A percentile compares a stretch with the other conserved stretches of the same genome.
Conservation (phyloP, 805 yeast species). For the Ogataea paraovalis region DNA sequence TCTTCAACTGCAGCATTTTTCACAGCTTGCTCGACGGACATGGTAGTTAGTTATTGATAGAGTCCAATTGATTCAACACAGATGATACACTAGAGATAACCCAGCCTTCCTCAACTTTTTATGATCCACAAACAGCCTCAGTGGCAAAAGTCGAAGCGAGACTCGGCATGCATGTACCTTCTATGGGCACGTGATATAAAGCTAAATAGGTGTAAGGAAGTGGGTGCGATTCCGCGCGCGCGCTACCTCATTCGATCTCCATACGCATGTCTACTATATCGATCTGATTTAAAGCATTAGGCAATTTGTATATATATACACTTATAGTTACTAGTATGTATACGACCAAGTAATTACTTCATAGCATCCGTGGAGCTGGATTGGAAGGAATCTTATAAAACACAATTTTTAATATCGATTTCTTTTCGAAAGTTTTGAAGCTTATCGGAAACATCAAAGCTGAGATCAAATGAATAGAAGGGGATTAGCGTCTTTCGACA, state of each 20-base stretch:
- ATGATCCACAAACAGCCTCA: not conserved
- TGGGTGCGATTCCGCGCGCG: not conserved
- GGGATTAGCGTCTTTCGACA: conserved; percentile 31
- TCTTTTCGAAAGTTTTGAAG: too few species aligned
- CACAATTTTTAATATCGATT: too few species aligned
- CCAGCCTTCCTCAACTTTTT: not conserved
- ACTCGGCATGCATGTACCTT: not conserved
- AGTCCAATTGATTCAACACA: not conserved
- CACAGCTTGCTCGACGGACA: not conserved
- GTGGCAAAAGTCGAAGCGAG: not conserved
- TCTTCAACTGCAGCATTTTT: not conserved
- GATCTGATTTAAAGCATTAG: not conserved
- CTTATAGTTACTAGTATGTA: too few species aligned
- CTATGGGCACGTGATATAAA: too few species aligned
- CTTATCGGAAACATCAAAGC: too few species aligned
- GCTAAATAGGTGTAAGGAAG: too few species aligned
- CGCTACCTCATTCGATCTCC: too few species aligned
- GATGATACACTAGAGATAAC: not conserved
- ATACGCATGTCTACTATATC: too few species aligned
- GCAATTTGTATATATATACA: too few species aligned
- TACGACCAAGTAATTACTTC: too few species aligned
- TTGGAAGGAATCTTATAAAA: too few species aligned
- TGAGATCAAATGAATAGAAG: conserved; percentile 21
- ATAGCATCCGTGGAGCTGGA: too few species aligned
- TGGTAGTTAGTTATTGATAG: not conserved